Evolutionary conservation across 768 basidiomycete genomes (phyloP), one percentile per base, ranked within the genome.

Genomic region (Suillus paluster): DNA sequence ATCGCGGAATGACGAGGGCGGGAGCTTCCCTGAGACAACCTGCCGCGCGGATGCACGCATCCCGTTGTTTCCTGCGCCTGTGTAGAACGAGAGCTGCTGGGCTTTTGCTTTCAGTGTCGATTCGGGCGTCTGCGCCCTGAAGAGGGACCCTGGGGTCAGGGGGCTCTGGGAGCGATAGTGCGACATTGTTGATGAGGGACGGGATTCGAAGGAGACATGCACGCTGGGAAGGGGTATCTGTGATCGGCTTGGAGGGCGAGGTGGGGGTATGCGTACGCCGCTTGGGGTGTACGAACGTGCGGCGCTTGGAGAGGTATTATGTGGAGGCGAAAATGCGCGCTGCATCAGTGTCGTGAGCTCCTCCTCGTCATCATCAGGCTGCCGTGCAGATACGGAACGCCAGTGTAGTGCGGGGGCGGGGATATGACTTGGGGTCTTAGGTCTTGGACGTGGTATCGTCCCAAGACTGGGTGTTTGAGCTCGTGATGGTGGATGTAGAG

Each of bases 141-240:
- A 70, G 23, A 80, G 79, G 9, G 78, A 76, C 9, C 68, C 66
- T 59, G 77, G 79, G 71, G 75, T 79, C 30, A 82, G 73, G 9
- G 81, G 83, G 61, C 84, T 87, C 63, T 84, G 85, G 8, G 85
- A 77, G 49, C 82, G 80, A 48, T 87, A 86, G 62, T 84, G 81
- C 7, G 92, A 93, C 84, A 90, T 84, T 7, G 89, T 82, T 2
- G 91, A 86, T 1, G 83, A 82, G 1, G 92, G 89, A 38, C 91
- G 82, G 21, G 91, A 92, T 10, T 86, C 84, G 5, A 87, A 84
- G 3, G 85, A 85, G 44, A 91, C 76, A 59, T 90, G 88, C 3
- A 93, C 79, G 64, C 83, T 87, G 9, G 92, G 92, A 27, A 92
- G 82, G 23, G 92, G 92, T 60, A 94, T 92, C 85, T 86, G 89